phyloP scores from a whole-genome alignment of 495 filamentous ascomycete genomes.

The Xylaria venustula region DNA sequence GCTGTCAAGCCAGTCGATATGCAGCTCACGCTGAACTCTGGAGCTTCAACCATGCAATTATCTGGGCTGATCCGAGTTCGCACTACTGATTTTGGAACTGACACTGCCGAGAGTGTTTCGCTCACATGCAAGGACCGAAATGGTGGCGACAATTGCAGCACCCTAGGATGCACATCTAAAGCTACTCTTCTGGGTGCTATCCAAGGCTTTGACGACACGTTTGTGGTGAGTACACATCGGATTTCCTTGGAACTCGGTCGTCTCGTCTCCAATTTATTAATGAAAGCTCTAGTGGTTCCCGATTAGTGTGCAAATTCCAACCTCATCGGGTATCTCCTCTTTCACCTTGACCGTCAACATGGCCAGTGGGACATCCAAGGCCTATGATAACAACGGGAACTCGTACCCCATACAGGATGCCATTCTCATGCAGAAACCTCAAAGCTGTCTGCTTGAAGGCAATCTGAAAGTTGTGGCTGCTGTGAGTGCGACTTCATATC shows the following conservation, averaged over 20 bases:
- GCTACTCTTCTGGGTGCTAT: constrained; percentile 46
- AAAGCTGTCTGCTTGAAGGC: constrained; percentile 47
- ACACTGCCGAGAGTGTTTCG: constrained; percentile 49
- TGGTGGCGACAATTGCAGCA: constrained; percentile 72
- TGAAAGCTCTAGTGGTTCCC: constrained; percentile 41
- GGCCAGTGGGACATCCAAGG: constrained; percentile 38
- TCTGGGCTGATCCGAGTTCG: constrained; percentile 44
- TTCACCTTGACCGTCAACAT: constrained; percentile 42
- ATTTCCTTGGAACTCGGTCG: background rate
- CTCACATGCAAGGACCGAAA: constrained; percentile 88
- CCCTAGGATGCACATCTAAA: constrained; percentile 40
- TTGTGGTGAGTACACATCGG: constrained; percentile 40
- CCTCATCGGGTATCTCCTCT: constrained; percentile 44
- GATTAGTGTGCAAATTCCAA: constrained; percentile 35
- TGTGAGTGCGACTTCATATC: constrained; percentile 25
- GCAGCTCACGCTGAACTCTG: constrained; percentile 41
- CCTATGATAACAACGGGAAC: constrained; percentile 49
- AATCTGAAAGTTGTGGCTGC: constrained; percentile 41
- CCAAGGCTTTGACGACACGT: constrained; percentile 59
- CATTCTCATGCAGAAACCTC: constrained; percentile 43
- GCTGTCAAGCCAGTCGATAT: constrained; percentile 57
- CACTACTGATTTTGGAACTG: constrained; percentile 35
- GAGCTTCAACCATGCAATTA: constrained; percentile 36
- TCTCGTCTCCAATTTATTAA: constrained; percentile 7
- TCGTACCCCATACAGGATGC: constrained; percentile 43